Percentiles rank a stretch among this genome's conserved stretches.
These are phyloP conservation scores for Debaryomyces castellii DNA, from an alignment of 805 yeast species.

Conservation along the genomic window DNA sequence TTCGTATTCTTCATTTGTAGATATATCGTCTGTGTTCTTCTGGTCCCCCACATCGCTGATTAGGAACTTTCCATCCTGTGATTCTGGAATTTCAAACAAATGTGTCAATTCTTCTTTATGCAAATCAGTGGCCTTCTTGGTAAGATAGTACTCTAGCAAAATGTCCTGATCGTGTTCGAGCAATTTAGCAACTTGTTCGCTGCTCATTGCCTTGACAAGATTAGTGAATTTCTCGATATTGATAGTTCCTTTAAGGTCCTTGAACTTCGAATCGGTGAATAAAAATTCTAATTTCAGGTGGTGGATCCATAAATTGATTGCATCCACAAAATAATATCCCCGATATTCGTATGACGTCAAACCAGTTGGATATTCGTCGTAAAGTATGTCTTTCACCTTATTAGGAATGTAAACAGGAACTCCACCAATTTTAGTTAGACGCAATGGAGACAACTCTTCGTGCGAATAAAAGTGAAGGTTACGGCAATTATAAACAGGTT, in stretches of 20 bases:
- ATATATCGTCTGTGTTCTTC: constrained; percentile 9
- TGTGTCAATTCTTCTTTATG: constrained; percentile 23
- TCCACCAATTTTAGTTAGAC: constrained; percentile 56
- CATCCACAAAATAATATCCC: constrained; percentile 22
- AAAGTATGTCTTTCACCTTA: constrained; percentile 20
- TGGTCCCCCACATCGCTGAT: constrained; percentile 20
- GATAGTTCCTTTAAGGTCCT: constrained; percentile 10
- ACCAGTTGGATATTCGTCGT: constrained; percentile 19
- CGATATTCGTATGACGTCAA: constrained; percentile 18
- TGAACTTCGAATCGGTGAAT: constrained; percentile 14
- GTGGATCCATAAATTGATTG: constrained; percentile 17
- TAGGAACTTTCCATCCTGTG: constrained; percentile 15
- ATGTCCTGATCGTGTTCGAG: constrained; percentile 20
- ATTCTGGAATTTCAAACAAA: constrained; percentile 19
- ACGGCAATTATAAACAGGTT: constrained; percentile 45
- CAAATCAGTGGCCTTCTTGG: constrained; percentile 22
- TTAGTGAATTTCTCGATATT: constrained; percentile 15
- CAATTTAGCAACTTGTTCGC: constrained; percentile 17
- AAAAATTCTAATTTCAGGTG: constrained; percentile 11
- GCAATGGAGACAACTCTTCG: constrained; percentile 55
- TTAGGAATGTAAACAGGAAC: constrained; percentile 31
- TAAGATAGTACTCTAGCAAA: constrained; percentile 24
- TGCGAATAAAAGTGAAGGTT: constrained; percentile 57
- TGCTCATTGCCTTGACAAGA: constrained; percentile 14
- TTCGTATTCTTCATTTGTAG: constrained; percentile 18